Conservation (phyloP, 306 rosid species). For the Bauhinia variegata region DNA sequence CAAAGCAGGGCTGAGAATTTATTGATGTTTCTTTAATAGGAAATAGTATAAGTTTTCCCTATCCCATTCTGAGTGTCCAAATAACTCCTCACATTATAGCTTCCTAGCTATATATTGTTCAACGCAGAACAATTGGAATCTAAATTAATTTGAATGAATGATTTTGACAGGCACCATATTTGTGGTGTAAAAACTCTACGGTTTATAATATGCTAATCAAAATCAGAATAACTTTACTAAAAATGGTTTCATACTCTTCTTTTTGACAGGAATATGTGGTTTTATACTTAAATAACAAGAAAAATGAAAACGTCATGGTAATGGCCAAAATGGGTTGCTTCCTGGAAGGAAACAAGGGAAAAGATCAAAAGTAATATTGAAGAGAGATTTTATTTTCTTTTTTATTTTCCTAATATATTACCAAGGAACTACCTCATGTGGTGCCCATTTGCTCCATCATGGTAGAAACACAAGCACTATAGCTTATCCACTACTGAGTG, state of each 20-base stretch:
- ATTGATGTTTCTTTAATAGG: not conserved
- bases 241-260: not conserved
- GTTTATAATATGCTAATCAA: constrained; percentile 21
- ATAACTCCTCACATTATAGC: constrained; percentile 6
- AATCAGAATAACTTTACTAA: constrained; percentile 14
- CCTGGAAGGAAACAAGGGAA: constrained; percentile 46
- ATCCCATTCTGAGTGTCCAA: not conserved
- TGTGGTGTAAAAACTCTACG: not conserved
- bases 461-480: constrained; percentile 15
- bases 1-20: not conserved
- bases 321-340: constrained; percentile 33
- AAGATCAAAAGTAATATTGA: constrained; percentile 39
- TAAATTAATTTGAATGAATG: constrained; percentile 25
- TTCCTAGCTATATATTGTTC: too few relatives aligned
- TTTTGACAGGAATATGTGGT: not conserved
- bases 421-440: constrained; percentile 34
- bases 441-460: constrained; percentile 35
- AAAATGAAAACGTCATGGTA: not conserved
- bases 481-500: constrained; percentile 45
- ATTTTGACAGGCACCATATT: constrained; percentile 27
- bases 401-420: not conserved
- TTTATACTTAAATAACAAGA: constrained; percentile 1
- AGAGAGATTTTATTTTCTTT: constrained; percentile 4
- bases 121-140: constrained; percentile 8
- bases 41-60: constrained; percentile 4